Evolutionary conservation across 495 filamentous ascomycete genomes (phyloP), one percentile per base, ranked within the genome.

Genomic region (Cetradonia linearis): DNA sequence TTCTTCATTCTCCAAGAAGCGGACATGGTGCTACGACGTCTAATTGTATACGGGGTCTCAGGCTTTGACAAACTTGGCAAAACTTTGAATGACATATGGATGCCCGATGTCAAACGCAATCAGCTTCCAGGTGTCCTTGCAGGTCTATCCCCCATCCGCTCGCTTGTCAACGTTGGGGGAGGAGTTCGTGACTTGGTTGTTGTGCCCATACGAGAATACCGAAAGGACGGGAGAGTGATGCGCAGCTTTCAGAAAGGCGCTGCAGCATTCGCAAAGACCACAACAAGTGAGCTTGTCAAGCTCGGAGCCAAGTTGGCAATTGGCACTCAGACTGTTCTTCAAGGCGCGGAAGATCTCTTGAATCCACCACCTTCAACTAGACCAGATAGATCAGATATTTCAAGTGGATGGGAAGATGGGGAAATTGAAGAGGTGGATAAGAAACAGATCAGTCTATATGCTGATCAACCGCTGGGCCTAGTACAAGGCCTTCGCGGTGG

Each of bases 61-160:
- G 91, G 93, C 0, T 94, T 97, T 64, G 88, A 95, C 64, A 86
- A 85, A 58, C 79, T 99, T 28, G 88, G 90, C 36, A 81, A 88
- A 66, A 88, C 84, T 10, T 78, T 99, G 16, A 96, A 96, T 69
- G 90, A 95, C 67, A 88, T 95, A 56, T 99, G 94, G 94, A 95
- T 89, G 83, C 91, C 89, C 11, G 90, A 99, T 67, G 85, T 99
- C 68, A 92, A 86, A 71, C 72, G 79, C 8, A 95, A 87, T 61
- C 94, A 99, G 69, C 86, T 99, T 7, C 91, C 89, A 1, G 84
- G 86, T 8, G 84, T 97, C 0, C 78, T 99, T 44, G 86, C 89
- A 1, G 93, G 94, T 37, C 75, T 99, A n/a, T 91, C 89, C 0
- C 88, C 89, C 6, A 86, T 97, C 27, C 83, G 91, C 18, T 88